Base-by-base conservation (phyloP, 768 basidiomycete genomes). In the Boletus barrowsii region DNA sequence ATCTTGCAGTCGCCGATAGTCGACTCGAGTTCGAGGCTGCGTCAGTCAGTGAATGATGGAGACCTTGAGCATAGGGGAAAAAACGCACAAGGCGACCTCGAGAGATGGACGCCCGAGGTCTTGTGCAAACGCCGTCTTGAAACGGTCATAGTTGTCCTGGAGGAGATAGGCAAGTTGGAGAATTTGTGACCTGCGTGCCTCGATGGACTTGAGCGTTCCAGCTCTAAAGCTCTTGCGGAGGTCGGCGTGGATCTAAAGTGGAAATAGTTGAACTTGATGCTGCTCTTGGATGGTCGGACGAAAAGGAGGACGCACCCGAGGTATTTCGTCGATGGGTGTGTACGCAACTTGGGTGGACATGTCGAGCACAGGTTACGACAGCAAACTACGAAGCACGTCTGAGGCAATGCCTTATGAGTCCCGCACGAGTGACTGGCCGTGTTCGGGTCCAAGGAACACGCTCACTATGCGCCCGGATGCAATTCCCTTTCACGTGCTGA, bases 181-280 rank as follows among this genome's bases (percentile, higher is more conserved):
- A 24, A 94, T 76, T 71, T 92, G 90, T 42, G 83, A 78, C 69
- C 85, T 91, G 62, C 92, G 78, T 64, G 78, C 90, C 13, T 76
- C 77, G 51, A 92, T 74, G n/a, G 81, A 70, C 62, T 74, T 83
- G 40, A 83, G 79, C 66, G 84, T 90, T 15, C 88, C 87, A 1
- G 82, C 71, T 30, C 71, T 72, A 69, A 90, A 92, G 6, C 79
- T 80, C n/a, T 74, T 72, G 26, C 71, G 74, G 20, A 92, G 72
- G 42, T 75, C 73, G 24, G 73, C 73, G 50, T 82, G 81, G 53
- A 86, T 82, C 87, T 89, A 59, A 3, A 14, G 33, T 10, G 33
- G 11, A 14, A 22, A 24, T 18, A 22, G 22, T 30, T 7, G 32
- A 36, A 18, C 24, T 6, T 15, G 37, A 37, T 17, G 2, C 13